These are phyloP conservation scores for Leccinum laetum DNA, from an alignment of 1,284 basidiomycete species.

Conservation along the genomic window DNA sequence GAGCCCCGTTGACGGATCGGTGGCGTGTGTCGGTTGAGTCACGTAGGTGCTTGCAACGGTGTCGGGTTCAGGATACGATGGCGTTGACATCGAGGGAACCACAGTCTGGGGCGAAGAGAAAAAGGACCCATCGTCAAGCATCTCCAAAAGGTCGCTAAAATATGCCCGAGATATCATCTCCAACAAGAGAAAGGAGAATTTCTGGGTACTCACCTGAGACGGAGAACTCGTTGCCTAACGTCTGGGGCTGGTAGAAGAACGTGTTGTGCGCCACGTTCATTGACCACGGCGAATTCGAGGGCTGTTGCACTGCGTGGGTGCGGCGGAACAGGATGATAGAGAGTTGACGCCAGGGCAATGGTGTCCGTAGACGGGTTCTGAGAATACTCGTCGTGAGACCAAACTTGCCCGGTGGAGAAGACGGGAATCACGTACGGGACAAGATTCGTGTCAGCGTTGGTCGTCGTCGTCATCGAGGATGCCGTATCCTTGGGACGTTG, in stretches of 20 bases:
- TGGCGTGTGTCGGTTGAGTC: background rate
- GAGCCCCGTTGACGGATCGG: constrained; percentile 1
- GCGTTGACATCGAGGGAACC: constrained; percentile 47
- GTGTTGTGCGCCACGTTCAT: constrained; percentile 46
- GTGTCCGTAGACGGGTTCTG: constrained; percentile 34
- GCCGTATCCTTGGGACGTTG: constrained; percentile 45
- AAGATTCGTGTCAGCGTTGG: constrained; percentile 28
- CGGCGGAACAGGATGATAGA: too few relatives aligned
- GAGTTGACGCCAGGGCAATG: too few relatives aligned
- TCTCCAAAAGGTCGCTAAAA: constrained; percentile 77
- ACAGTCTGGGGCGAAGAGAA: constrained; percentile 56
- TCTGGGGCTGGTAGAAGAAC: constrained; percentile 68
- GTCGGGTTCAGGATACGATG: constrained; percentile 34
- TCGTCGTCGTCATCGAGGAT: constrained; percentile 13
- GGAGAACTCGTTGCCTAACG: constrained; percentile 78
- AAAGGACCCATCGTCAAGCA: constrained; percentile 72
- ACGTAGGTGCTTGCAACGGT: constrained; percentile 17
- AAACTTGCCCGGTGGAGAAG: constrained; percentile 11
- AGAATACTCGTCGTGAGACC: constrained; percentile 4
- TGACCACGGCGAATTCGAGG: constrained; percentile 47
- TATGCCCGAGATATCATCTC: constrained; percentile 1
- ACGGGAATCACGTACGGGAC: constrained; percentile 11
- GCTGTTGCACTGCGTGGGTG: constrained; percentile 29
- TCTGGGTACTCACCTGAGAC: constrained; percentile 68
- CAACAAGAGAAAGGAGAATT: constrained; percentile 15